phyloP scores from a whole-genome alignment of 1,284 basidiomycete species.

The Athelia sp. region DNA sequence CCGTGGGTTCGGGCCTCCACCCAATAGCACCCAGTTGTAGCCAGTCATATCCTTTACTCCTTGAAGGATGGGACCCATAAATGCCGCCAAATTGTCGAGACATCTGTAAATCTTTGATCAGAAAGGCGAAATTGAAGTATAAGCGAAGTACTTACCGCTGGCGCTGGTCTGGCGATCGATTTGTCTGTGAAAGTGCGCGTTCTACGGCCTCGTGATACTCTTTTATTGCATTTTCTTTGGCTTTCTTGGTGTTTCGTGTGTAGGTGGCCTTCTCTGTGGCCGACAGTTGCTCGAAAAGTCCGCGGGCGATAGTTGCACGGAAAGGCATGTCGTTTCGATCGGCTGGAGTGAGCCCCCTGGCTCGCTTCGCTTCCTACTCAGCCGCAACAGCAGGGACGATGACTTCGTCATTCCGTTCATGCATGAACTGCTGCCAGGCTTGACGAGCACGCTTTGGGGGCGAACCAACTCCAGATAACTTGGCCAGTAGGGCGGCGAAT shows the following conservation, averaged over 20 bases:
- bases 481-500: slow-evolving; percentile 3
- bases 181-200: neutral
- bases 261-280: slow-evolving; percentile 2
- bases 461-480: neutral
- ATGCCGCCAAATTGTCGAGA: neutral
- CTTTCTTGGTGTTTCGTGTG: slow-evolving; percentile 4
- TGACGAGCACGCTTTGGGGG: slow-evolving; percentile 6
- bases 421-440: slow-evolving; percentile 1
- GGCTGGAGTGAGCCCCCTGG: neutral
- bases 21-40: neutral
- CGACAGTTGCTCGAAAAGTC: slow-evolving; percentile 3
- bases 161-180: slow-evolving; percentile 4
- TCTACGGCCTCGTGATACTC: slow-evolving; percentile 3
- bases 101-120: neutral
- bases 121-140: neutral
- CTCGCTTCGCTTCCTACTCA: neutral
- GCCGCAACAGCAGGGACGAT: neutral
- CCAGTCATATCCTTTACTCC: neutral
- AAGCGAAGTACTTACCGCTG: slow-evolving; percentile 4
- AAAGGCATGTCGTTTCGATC: slow-evolving; percentile 4
- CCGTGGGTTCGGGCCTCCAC: neutral
- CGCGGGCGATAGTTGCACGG: slow-evolving; percentile 2
- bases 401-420: neutral
- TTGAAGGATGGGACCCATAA: neutral
- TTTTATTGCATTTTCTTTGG: neutral